Base-by-base conservation (phyloP, 2,329 filamentous ascomycete genomes). In the Clonostachys rhizophaga region DNA sequence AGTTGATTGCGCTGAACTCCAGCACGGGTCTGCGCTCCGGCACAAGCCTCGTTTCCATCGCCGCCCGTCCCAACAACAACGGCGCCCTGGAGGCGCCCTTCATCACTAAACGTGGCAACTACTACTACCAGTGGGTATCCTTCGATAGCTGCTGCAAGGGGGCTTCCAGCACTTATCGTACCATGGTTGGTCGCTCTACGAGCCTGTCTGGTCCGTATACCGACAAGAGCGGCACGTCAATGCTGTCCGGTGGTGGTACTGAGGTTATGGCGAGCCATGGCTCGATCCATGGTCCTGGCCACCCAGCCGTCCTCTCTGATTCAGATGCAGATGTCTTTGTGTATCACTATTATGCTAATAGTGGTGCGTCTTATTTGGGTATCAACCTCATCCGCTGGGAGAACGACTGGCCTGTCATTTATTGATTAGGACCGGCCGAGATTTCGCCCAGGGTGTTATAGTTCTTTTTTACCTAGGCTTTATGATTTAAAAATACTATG, bases 51-150 rank as follows among this genome's bases (percentile, higher is more conserved):
- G 30, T 51, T 40, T 59, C 56, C n/a, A 51, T 63, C n/a, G 60
- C 60, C n/a, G 17, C 49, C 10, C 58, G 56, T 44, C 51, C 55
- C 1, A 36, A 37, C 18, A 50, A 48, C 9, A 52, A 44, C 8
- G 55, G 57, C 30, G 58, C 60, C 3, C 40, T 63, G 34, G 61
- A 63, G 34, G 61, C 61, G 0, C 61, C 61, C 14, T 60, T 50
- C 50, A 63, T 63, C 42, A 52, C 46, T n/a, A 55, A 54, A 14
- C 50, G 47, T 34, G 60, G 60, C 17, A 55, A 51, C 49, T 62
- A 54, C 42, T 64, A 63, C 51, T 64, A 63, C 45, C 58, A 63
- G n/a, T 64, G 58, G 58, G 56, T 58, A 2, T 60, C 61, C 1
- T 64, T 64, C 13, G 61, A 64, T 45, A 55, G 47, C 37, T 63